Conservation (phyloP, 169 alveolate genomes). For the Plasmodium inui region DNA sequence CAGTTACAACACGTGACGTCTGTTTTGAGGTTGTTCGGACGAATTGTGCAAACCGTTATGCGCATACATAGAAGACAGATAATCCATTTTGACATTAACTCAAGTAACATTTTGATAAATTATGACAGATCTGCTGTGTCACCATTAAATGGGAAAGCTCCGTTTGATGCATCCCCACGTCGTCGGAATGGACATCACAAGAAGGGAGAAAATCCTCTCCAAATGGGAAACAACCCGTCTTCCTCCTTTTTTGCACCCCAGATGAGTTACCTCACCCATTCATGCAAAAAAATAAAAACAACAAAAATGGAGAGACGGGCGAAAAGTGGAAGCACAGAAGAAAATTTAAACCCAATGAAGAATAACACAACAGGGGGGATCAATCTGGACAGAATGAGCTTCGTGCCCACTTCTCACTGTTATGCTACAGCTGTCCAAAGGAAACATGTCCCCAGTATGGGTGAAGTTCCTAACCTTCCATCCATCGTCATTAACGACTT, state of each 20-base stretch:
- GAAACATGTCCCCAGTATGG: neutral
- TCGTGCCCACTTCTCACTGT: neutral
- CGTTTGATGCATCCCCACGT: neutral
- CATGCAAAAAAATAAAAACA: neutral
- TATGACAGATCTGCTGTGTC: neutral
- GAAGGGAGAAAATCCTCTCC: neutral
- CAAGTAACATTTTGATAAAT: slow-evolving; percentile 43
- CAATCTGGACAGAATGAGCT: neutral
- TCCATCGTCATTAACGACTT: slow-evolving; percentile 52
- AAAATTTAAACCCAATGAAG: neutral
- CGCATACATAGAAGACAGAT: slow-evolving; percentile 34
- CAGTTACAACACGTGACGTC: neutral
- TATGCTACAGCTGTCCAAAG: neutral
- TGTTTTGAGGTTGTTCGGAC: slow-evolving; percentile 30
- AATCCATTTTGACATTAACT: slow-evolving; percentile 67
- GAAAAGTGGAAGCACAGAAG: neutral
- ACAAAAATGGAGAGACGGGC: neutral
- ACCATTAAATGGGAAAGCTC: neutral
- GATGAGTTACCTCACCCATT: neutral
- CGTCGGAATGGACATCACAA: neutral
- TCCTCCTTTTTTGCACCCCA: neutral
- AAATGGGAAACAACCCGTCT: neutral
- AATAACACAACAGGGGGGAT: neutral
- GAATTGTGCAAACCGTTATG: slow-evolving; percentile 27
- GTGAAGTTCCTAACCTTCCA: neutral